These are phyloP conservation scores for Aphanocladium album DNA, from an alignment of 2,329 filamentous ascomycete species.

Conservation along the genomic window DNA sequence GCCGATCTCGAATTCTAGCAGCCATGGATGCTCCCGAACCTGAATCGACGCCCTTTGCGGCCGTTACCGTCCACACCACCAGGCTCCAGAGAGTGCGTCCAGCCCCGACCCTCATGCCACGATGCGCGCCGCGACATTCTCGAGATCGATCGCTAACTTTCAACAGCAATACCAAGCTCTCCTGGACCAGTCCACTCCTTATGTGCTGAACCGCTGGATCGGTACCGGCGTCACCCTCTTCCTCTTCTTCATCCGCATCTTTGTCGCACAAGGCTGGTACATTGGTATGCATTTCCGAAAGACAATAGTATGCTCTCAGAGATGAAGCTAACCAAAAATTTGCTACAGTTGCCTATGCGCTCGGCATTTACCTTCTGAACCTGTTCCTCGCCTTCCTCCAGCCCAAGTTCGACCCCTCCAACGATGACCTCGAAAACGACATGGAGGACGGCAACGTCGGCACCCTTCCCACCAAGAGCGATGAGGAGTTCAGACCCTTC, in stretches of 20 bases:
- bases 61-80: conserved; percentile 80
- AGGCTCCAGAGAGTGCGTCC: conserved; percentile 63
- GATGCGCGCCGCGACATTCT: not conserved
- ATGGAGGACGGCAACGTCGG: conserved; percentile 88
- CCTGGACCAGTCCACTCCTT: conserved; percentile 90
- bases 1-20: conserved; percentile 2
- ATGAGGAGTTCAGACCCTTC: conserved; percentile 97
- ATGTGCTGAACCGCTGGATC: conserved; percentile 82
- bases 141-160: conserved; percentile 18
- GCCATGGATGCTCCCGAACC: conserved; percentile 82
- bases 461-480: conserved; percentile 84
- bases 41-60: conserved; percentile 86
- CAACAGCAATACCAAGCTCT: conserved; percentile 85
- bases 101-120: not conserved
- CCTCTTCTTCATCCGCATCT: conserved; percentile 82
- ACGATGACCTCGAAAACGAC: conserved; percentile 84
- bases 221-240: conserved; percentile 71
- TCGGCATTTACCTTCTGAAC: conserved; percentile 98
- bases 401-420: conserved; percentile 97
- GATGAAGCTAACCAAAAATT: conserved; percentile 1
- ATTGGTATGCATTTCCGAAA: conserved; percentile 59
- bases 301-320: not conserved
- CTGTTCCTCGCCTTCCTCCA: conserved; percentile 97
- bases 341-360: conserved; percentile 79
- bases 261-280: conserved; percentile 96